phyloP scores from a whole-genome alignment of 345 rosid species.

The Melaleuca quinquenervia region DNA sequence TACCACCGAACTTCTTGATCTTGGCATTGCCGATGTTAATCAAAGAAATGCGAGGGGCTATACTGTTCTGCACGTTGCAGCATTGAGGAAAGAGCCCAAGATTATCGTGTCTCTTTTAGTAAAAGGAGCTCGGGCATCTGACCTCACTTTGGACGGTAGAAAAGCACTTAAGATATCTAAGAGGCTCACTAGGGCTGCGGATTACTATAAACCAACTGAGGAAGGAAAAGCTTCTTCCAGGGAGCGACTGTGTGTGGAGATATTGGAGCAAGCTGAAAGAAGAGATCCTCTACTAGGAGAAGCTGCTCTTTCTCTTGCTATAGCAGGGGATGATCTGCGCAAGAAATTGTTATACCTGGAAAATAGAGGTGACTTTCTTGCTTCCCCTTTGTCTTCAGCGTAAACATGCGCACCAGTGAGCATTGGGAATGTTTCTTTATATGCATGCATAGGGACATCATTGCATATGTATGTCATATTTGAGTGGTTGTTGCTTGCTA shows the following conservation, averaged over 20 bases:
- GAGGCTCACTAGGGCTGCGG: constrained; percentile 45
- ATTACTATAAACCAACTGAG: constrained; percentile 35
- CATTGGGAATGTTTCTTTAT: neutral
- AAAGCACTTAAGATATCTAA: constrained; percentile 67
- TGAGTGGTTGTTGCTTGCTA: neutral
- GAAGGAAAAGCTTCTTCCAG: constrained; percentile 48
- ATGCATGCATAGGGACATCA: neutral
- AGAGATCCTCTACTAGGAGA: constrained; percentile 51
- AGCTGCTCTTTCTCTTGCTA: constrained; percentile 50
- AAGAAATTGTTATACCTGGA: constrained; percentile 66
- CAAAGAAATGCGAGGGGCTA: constrained; percentile 50
- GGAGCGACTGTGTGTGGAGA: constrained; percentile 68
- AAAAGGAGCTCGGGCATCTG: constrained; percentile 65
- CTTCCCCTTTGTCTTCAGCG: neutral
- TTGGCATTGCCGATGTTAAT: constrained; percentile 64
- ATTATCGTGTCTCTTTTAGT: constrained; percentile 59
- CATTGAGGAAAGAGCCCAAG: constrained; percentile 73
- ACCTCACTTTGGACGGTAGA: constrained; percentile 59
- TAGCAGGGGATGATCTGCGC: constrained; percentile 64
- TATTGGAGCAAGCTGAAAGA: constrained; percentile 62
- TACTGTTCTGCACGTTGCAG: constrained; percentile 72
- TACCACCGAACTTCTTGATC: constrained; percentile 59
- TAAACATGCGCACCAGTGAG: neutral
- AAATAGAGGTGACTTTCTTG: constrained; percentile 50
- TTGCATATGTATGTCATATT: neutral